Base-by-base conservation (phyloP, 2,329 filamentous ascomycete genomes). In the Colletotrichum tropicale region DNA sequence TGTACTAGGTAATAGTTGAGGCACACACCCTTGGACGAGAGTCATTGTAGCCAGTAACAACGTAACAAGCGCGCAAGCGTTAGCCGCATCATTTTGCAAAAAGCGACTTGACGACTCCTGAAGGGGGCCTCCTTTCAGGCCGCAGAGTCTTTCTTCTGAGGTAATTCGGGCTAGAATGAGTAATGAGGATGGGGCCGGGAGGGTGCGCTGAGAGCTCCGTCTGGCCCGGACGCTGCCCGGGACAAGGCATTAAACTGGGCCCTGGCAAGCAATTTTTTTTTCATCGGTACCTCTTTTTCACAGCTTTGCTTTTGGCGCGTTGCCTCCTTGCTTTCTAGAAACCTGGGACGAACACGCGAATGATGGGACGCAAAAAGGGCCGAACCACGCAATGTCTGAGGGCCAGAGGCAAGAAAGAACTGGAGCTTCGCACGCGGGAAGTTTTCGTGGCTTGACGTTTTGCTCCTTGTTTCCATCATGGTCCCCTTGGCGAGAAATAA, bases 191-290 rank as follows among this genome's bases (percentile, higher is more conserved):
- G 74, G 74, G 70, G 55, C 74, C 74, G 58, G 64, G 64, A 60
- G 74, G 70, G 26, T 68, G 70, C 64, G 70, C 74, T 65, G 58
- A 26, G 70, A 76, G 74, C 74, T 76, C 74, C 74, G 74, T 74
- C 70, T 76, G 74, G 74, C 65, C 74, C 74, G 74, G 70, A 71
- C 70, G 66, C 70, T 48, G 58, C 66, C 70, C 74, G 74, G 74
- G 56, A 76, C 74, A 73, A 64, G 74, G 74, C 74, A 74, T 76
- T 74, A 74, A 76, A 69, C 56, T 73, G 74, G 74, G 74, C 24
- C 58, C 16, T 68, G 55, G 38, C 64, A 69, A 69, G 64, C 58
- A 69, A 69, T 74, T 69, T 73, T 65, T 73, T 65, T 76, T 75
- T 21, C 24, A 21, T 52, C 43, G 43, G 43, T 52, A 52, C 43